Evolutionary conservation across 148 eudicot species (phyloP), one percentile per base, ranked within the genome.

Genomic region (Amaranthus palmeri): DNA sequence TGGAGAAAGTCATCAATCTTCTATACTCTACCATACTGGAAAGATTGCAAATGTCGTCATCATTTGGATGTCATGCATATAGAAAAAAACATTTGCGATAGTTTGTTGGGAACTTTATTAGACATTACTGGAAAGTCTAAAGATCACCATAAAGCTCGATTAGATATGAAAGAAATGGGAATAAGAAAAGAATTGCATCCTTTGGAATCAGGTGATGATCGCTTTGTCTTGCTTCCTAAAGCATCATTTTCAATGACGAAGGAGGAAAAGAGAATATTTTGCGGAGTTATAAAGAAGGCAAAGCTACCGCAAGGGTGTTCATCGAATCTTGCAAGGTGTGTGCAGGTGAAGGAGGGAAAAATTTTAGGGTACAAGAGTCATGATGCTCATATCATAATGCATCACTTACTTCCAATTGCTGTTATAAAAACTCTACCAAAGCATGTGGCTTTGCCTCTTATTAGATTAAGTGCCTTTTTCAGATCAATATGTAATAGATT

Each of bases 341-440:
- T 72, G 49, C 48, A 72, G 10, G 55, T 58, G 14, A 51, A 63
- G 18, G 54, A 52, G 10, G 4, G 62, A 66, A 74, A 65, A 12
- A 64, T 65, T 5, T 69, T 5, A 48, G 18, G 56, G 13, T 47
- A 47, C 15, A 54, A 69, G 44, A 69, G 72, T 13, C 70, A 74
- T 74, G 64, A 65, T 43, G 57, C 62, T 36, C 65, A 74, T 57
- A 51, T 66, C 4, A 48, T 74, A 6, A 66, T 74, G 53, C 55
- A 65, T 5, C 43, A 66, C 4, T 18, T 74, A 49, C 65, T 74
- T 54, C 54, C 11, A n/a, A 10, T 73, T 61, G 76, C 69, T 1
- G 17, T 65, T 14, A 13, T 41, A 17, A 56, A 44, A 44, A 36
- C 53, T 8, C 44, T 61, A 1, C 18, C 54, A 13, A 54, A 47